These are phyloP conservation scores for Phytomonas serpens DNA, from an alignment of 208 protist genomes.

Conservation along the genomic window DNA sequence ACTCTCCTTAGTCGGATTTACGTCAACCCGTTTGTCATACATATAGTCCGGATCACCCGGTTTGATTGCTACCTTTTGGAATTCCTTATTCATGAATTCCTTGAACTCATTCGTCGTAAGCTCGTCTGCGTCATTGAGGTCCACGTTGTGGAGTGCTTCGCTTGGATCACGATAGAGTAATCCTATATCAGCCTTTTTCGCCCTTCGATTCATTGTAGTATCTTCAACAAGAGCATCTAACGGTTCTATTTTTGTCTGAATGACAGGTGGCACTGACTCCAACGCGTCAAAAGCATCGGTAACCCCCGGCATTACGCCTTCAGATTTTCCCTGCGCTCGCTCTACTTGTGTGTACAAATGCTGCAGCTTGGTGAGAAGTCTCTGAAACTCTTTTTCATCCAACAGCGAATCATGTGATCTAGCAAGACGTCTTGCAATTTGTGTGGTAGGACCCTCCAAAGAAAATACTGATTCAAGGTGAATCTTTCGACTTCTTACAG, in stretches of 20 bases:
- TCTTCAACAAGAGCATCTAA: neutral
- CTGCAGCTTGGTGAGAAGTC: conserved; percentile 56
- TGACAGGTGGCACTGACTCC: neutral
- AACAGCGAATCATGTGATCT: conserved; percentile 52
- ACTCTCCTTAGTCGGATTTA: conserved; percentile 61
- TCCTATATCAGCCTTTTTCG: conserved; percentile 80
- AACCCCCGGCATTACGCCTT: neutral
- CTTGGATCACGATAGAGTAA: conserved; percentile 85
- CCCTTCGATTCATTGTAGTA: neutral
- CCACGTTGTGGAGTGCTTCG: conserved; percentile 75
- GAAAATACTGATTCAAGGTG: conserved; percentile 21
- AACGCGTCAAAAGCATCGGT: neutral
- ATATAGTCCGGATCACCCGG: conserved; percentile 79
- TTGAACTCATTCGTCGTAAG: conserved; percentile 86
- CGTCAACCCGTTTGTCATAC: conserved; percentile 80
- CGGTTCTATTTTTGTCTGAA: neutral
- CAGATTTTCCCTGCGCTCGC: neutral
- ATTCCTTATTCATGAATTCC: conserved; percentile 76
- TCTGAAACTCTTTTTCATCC: conserved; percentile 44
- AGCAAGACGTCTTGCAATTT: conserved; percentile 45
- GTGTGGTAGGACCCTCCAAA: conserved; percentile 18
- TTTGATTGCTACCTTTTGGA: conserved; percentile 52
- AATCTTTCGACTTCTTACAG: conserved; percentile 26
- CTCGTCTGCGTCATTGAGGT: conserved; percentile 85
- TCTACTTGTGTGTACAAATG: conserved; percentile 4